Evolutionary conservation across 352 stramenopile species (phyloP), one percentile per base, ranked within the genome.

Genomic region (Phytopythium kandeliae): DNA sequence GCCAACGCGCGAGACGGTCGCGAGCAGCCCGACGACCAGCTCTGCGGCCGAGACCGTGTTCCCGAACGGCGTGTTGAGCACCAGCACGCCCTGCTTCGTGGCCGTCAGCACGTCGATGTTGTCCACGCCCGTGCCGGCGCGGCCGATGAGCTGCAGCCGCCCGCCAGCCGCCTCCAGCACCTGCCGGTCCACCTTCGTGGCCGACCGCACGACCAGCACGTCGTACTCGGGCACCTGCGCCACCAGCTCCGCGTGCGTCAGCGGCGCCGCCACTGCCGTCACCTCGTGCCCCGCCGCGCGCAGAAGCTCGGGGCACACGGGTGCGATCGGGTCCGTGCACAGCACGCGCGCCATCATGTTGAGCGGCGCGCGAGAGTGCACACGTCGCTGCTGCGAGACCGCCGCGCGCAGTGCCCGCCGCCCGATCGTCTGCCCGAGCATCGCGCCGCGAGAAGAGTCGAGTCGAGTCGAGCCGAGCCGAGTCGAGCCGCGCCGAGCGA

Each of bases 1-100:
- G 4, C 57, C 56, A 19, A 74, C 34, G 5, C 63, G 58, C 22
- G 80, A 92, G n/a, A 92, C 74, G 6, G 69, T 61, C 9, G 97
- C 65, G 51, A 98, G 84, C 38, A 96, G 81, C 16, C 89, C 94
- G 22, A 99, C 57, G 13, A 96, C 92, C 55, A 98, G 78, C 69
- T 99, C 96, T 2, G 97, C 96, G 21, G 96, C 92, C 28, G 92
- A 96, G 52, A 98, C 89, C 40, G 92, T 97, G 79, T 98, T 98
- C 26, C 92, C 95, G 36, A 89, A 92, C 9, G 95, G 95, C 38
- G 96, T 97, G 69, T 99, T 98, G 63, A 99, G 96, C 45, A 99
- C 96, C 40, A 97, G 79, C 57, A 98, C 95, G 51, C 96, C 79
- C 48, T 90, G 72, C 56, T 89, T 90, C 19, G 92, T 97, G 38